Evolutionary conservation across 805 yeast species (phyloP).

Genomic region (Saccharomycopsis babjevae): DNA sequence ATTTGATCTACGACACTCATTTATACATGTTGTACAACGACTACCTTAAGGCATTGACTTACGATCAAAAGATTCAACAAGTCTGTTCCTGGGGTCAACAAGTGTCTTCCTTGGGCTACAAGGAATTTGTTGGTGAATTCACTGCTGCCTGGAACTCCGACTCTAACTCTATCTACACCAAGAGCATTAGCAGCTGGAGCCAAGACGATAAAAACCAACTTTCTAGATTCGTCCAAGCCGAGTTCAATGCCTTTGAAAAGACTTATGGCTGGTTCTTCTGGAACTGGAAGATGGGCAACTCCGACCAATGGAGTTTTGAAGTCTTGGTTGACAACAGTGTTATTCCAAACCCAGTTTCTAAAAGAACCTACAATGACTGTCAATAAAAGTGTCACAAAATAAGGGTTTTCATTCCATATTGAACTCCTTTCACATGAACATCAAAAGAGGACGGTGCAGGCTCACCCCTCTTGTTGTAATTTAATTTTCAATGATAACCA

Average conservation of each 20-base stretch:
- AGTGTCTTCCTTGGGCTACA: slow-evolving; percentile 35
- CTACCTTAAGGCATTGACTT: slow-evolving; percentile 46
- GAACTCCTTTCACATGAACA: too few relatives aligned
- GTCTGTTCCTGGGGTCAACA: slow-evolving; percentile 45
- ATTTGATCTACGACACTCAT: slow-evolving; percentile 52
- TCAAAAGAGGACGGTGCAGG: not conserved
- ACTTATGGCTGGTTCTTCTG: slow-evolving; percentile 61
- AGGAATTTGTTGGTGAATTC: slow-evolving; percentile 60
- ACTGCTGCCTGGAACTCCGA: slow-evolving; percentile 60
- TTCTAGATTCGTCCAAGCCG: slow-evolving; percentile 49
- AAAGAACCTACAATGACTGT: slow-evolving; percentile 35
- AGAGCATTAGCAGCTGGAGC: slow-evolving; percentile 32
- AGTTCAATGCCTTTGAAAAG: slow-evolving; percentile 41
- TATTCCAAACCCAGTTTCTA: slow-evolving; percentile 52
- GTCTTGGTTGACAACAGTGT: slow-evolving; percentile 39
- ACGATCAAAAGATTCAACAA: slow-evolving; percentile 50
- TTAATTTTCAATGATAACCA: not conserved
- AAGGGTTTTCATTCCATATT: not conserved
- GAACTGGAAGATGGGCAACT: slow-evolving; percentile 59
- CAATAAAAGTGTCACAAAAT: not conserved
- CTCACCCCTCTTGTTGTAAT: not conserved
- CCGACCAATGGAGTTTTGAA: slow-evolving; percentile 58
- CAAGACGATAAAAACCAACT: slow-evolving; percentile 32
- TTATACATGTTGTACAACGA: slow-evolving; percentile 40
- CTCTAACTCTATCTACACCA: slow-evolving; percentile 37